Percentiles rank a stretch among this genome's conserved stretches.
Evolutionary conservation across 179 eudicot genomes (phyloP).

Genomic region (Monotropa hypopitys): DNA sequence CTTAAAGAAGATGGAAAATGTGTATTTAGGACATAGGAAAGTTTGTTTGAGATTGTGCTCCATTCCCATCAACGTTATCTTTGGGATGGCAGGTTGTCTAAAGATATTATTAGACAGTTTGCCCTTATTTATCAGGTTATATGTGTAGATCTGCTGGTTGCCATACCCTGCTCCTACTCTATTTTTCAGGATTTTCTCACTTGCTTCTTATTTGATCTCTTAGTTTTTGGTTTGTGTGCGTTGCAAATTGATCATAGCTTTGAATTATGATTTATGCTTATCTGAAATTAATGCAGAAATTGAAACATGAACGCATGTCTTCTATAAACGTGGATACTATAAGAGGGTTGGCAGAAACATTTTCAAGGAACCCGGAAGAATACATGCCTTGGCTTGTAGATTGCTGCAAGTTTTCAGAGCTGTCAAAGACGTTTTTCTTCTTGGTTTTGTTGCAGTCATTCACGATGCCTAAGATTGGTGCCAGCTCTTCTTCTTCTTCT

Average conservation of each 20-base stretch:
- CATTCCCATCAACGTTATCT: neutral
- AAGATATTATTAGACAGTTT: neutral
- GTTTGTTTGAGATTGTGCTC: neutral
- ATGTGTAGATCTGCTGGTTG: neutral
- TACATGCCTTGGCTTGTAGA: constrained; percentile 57
- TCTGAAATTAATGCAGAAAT: constrained; percentile 28
- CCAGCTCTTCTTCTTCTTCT: neutral
- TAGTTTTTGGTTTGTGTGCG: neutral
- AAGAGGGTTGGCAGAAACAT: constrained; percentile 37
- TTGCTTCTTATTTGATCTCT: neutral
- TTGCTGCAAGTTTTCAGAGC: constrained; percentile 36
- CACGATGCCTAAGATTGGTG: constrained; percentile 29
- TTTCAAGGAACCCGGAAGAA: constrained; percentile 27
- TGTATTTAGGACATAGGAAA: neutral
- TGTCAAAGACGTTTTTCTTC: constrained; percentile 55
- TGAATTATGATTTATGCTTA: neutral
- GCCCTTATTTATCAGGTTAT: neutral
- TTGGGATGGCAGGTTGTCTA: neutral
- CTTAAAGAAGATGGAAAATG: neutral
- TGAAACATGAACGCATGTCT: constrained; percentile 24
- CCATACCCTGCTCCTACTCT: neutral
- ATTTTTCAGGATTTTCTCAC: neutral
- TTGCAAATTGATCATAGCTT: neutral
- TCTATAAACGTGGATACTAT: constrained; percentile 37
- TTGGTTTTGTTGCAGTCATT: constrained; percentile 52